Evolutionary conservation across 2,329 filamentous ascomycete species (phyloP).

Genomic region (Calonectria naviculata): DNA sequence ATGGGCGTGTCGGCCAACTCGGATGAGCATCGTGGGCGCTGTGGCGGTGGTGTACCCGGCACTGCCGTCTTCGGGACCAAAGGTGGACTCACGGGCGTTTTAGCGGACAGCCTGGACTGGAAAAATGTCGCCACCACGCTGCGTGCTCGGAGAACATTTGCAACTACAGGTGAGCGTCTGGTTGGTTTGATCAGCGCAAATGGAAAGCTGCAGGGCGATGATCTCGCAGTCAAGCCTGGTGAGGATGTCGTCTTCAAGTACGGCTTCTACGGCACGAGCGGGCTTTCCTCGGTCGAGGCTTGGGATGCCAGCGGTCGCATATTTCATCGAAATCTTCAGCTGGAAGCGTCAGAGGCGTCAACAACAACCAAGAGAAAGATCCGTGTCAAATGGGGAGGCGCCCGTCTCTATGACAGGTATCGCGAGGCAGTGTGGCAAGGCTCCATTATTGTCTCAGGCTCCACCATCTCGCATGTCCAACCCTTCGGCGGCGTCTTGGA

Average conservation of each 20-base stretch:
- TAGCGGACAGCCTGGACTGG: slow-evolving; percentile 17
- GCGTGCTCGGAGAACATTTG: slow-evolving; percentile 43
- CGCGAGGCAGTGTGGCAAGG: slow-evolving; percentile 47
- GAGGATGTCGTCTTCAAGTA: slow-evolving; percentile 35
- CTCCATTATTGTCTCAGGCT: slow-evolving; percentile 33
- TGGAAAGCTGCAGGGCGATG: slow-evolving; percentile 39
- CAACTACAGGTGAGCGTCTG: slow-evolving; percentile 44
- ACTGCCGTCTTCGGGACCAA: slow-evolving; percentile 12
- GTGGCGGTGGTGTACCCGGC: slow-evolving; percentile 45
- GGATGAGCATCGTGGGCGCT: slow-evolving; percentile 49
- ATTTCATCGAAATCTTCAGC: slow-evolving; percentile 37
- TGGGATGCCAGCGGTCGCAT: slow-evolving; percentile 42
- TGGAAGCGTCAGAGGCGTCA: slow-evolving; percentile 22
- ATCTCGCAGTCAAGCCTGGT: slow-evolving; percentile 27
- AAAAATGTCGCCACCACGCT: slow-evolving; percentile 36
- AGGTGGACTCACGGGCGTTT: slow-evolving; percentile 35
- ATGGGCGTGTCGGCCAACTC: slow-evolving; percentile 48
- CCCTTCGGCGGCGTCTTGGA: slow-evolving; percentile 41
- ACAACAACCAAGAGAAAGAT: slow-evolving; percentile 21
- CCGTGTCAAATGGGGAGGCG: slow-evolving; percentile 45
- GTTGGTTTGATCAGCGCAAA: slow-evolving; percentile 39
- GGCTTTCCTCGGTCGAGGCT: slow-evolving; percentile 43
- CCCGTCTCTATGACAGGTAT: slow-evolving; percentile 46
- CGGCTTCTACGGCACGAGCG: slow-evolving; percentile 36
- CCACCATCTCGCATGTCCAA: slow-evolving; percentile 27